phyloP scores from a whole-genome alignment of 768 basidiomycete species.

The Amanita inopinata region DNA sequence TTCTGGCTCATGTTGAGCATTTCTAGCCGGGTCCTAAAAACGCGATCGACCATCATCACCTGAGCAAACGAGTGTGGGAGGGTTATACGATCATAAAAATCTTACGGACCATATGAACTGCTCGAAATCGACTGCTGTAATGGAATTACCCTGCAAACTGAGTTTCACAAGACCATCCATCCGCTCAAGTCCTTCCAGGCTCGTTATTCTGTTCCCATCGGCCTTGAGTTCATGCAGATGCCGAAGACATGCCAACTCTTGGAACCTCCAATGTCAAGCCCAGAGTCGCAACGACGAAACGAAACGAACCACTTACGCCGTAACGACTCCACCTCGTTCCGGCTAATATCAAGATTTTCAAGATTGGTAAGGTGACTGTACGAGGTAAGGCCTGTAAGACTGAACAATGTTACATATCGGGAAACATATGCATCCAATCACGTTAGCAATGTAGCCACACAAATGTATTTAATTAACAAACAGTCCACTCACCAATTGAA shows the following conservation, averaged over 20 bases:
- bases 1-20: constrained; percentile 79
- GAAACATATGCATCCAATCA: constrained; percentile 8
- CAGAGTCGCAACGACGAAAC: background rate
- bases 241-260: constrained; percentile 77
- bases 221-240: constrained; percentile 84
- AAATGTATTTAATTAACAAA: constrained; percentile 11
- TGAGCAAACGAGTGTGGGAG: constrained; percentile 11
- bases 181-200: constrained; percentile 64
- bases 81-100: constrained; percentile 11
- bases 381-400: constrained; percentile 79
- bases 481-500: constrained; percentile 53
- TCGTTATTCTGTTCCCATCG: constrained; percentile 75
- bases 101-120: constrained; percentile 57
- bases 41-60: constrained; percentile 8
- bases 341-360: constrained; percentile 83
- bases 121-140: constrained; percentile 51
- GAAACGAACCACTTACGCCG: constrained; percentile 49
- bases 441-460: constrained; percentile 11
- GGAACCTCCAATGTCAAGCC: constrained; percentile 9
- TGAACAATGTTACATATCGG: constrained; percentile 20
- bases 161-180: constrained; percentile 81
- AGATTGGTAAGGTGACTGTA: constrained; percentile 81
- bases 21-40: constrained; percentile 57
- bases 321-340: constrained; percentile 83
- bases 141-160: constrained; percentile 66